Base-by-base conservation (phyloP, 78 protist species). In the Chrysochromulina parva region DNA sequence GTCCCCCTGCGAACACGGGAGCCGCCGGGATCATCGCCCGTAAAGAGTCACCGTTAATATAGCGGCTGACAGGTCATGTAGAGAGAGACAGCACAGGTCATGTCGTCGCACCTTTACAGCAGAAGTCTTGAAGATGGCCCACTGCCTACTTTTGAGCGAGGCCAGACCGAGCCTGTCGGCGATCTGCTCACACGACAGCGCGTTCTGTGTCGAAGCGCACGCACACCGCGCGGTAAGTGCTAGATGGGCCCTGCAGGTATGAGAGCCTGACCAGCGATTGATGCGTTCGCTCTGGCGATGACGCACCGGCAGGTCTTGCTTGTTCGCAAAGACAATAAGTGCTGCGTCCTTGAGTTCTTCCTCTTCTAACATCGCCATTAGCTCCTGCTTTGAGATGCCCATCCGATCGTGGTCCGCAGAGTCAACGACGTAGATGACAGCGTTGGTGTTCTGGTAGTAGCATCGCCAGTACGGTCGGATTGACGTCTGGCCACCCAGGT, bases 401-500 rank as follows among this genome's bases (percentile, higher is more conserved):
- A 98, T 47, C 14, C 99, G 90, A 59, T 59, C 96, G 98, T 6
- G 19, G 74, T 24, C 19, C 10, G 96, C 89, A 4, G 94, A 52
- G 91, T 98, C 99, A 3, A 97, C 96, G 10, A 98, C 99, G 93
- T 95, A 98, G 53, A 98, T 96, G 89, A 98, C 93, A 1, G 98
- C 99, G 55, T 97, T 92, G 14, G 99, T 98, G 91, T 97, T 96
- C 54, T 93, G 96, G 88, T 96, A 98, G 93, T 98, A 98, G 96
- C 99, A 97, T 47, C 99, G 87, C 99, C 99, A 98, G 94, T 96
- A 97, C 0, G 99, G 99, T 17, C 99, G 93, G 80, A 90, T 90
- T 2, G 26, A 50, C 54, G 93, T 90, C 67, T 90, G 93, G 26
- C 93, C 93, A 16, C 93, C 94, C 9, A 93, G 59, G 58, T 90